Base-by-base conservation (phyloP, 805 yeast species). In the Candida parachauliodes region DNA sequence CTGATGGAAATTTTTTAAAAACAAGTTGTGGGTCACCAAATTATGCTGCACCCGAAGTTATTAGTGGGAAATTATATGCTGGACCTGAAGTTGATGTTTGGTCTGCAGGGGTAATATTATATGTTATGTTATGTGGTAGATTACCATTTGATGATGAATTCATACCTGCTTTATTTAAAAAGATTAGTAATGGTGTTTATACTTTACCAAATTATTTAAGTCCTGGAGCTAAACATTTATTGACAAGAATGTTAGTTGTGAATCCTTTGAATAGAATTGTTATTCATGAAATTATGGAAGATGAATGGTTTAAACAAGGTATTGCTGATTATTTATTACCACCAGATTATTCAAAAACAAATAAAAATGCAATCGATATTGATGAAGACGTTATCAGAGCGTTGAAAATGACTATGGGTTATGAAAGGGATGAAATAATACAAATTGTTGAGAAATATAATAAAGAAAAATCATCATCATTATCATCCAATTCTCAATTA, bases 1-100 rank as follows among this genome's bases (percentile, higher is more conserved):
- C 96, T 12, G 98, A 89, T 62, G 98, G 98, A 43, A 89, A 89
- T 59, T 89, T 89, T 58, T 71, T 89, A 54, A 91, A 89, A 57
- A 89, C 98, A 2, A 80, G 89, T 49, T 91, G 98, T 66, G 98
- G 98, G 4, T 83, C 95, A 6, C 98, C 98, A 39, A 91, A 91
- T 57, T 89, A 89, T 60, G 97, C 98, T 5, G 97, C 98, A 0
- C 98, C 98, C 1, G 98, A 89, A 62, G 97, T 89, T 20, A 89
- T 89, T 41, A 79, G 89, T 44, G 97, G 97, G 24, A 88, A 91
- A 57, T 71, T 91, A 37, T 91, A 89, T 51, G 98, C 97, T 2
- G 98, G 98, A 8, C 97, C 98, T 2, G 97, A 91, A 62, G 97
- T 91, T 33, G 98, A 89, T 60, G 96, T 89, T 39, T 89, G 98